These are phyloP conservation scores for Monosporascus sp. DNA, from an alignment of 2,329 filamentous ascomycete species.

Conservation along the genomic window DNA sequence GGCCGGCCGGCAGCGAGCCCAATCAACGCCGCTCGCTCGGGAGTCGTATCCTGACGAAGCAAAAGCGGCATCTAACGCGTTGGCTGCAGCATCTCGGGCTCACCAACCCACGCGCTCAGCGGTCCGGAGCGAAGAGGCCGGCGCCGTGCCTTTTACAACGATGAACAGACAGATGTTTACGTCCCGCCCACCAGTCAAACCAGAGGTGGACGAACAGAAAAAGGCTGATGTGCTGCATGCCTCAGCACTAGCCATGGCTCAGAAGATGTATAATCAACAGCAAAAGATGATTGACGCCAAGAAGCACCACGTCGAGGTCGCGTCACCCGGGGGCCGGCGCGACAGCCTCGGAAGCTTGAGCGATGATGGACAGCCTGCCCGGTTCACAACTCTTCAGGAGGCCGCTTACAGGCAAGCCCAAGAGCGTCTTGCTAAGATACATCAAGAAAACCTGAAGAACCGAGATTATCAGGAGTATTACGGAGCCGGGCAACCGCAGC, in stretches of 20 bases:
- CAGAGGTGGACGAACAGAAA: conserved; percentile 69
- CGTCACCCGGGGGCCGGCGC: conserved; percentile 23
- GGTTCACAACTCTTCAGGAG: conserved; percentile 68
- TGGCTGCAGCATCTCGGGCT: conserved; percentile 68
- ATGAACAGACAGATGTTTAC: conserved; percentile 74
- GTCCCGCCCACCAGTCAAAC: conserved; percentile 64
- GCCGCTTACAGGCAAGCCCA: conserved; percentile 81
- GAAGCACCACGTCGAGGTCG: conserved; percentile 30
- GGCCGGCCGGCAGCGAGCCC: conserved; percentile 56
- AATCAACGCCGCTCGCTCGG: conserved; percentile 50
- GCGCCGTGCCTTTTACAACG: conserved; percentile 62
- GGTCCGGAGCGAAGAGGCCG: conserved; percentile 51
- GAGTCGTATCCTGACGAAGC: conserved; percentile 50
- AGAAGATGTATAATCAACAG: conserved; percentile 73
- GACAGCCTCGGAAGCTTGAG: conserved; percentile 28
- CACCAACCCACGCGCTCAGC: conserved; percentile 46
- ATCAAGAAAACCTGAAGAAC: conserved; percentile 61
- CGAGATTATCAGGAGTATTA: conserved; percentile 73
- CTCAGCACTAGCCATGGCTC: conserved; percentile 84
- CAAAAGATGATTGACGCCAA: conserved; percentile 54
- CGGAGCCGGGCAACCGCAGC: conserved; percentile 38
- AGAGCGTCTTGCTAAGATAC: conserved; percentile 74
- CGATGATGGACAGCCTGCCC: conserved; percentile 43
- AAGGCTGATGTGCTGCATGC: conserved; percentile 69
- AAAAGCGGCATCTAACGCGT: conserved; percentile 60